phyloP scores from a whole-genome alignment of 2,329 filamentous ascomycete genomes.

The Fusarium irregulare region DNA sequence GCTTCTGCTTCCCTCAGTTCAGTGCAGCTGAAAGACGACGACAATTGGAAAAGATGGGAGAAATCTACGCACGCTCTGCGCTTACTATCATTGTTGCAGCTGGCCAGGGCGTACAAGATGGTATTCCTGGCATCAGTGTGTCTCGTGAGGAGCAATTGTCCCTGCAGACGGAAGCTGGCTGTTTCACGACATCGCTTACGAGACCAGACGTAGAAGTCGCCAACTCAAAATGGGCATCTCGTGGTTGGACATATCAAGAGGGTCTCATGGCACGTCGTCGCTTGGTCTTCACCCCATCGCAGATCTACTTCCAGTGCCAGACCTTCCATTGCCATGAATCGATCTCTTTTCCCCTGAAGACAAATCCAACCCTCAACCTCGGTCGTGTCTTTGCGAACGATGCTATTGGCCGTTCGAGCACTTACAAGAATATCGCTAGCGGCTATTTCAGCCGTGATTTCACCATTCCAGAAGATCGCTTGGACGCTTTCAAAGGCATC shows the following conservation, averaged over 20 bases:
- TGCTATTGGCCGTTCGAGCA: conserved; percentile 40
- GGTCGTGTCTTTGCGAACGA: conserved; percentile 49
- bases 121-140: conserved; percentile 52
- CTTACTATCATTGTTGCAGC: conserved; percentile 53
- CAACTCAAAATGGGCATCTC: conserved; percentile 51
- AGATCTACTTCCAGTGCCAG: conserved; percentile 55
- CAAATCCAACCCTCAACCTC: conserved; percentile 47
- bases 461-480: conserved; percentile 44
- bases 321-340: conserved; percentile 54
- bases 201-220: conserved; percentile 52
- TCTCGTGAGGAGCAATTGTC: conserved; percentile 52
- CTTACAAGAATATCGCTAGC: conserved; percentile 47
- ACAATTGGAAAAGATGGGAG: conserved; percentile 50
- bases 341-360: conserved; percentile 49
- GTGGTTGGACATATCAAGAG: conserved; percentile 54
- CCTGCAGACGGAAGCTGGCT: conserved; percentile 48
- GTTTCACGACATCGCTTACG: conserved; percentile 53
- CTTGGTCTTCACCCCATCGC: conserved; percentile 53
- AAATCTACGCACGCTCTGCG: conserved; percentile 50
- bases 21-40: conserved; percentile 42
- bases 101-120: conserved; percentile 45
- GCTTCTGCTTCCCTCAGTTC: conserved; percentile 50
- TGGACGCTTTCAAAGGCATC: conserved; percentile 52
- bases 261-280: conserved; percentile 51
- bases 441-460: conserved; percentile 50